A percentile compares a stretch with the other conserved stretches of the same genome.
phyloP scores from a whole-genome alignment of 768 basidiomycete genomes.

The Calvatia gigantea region DNA sequence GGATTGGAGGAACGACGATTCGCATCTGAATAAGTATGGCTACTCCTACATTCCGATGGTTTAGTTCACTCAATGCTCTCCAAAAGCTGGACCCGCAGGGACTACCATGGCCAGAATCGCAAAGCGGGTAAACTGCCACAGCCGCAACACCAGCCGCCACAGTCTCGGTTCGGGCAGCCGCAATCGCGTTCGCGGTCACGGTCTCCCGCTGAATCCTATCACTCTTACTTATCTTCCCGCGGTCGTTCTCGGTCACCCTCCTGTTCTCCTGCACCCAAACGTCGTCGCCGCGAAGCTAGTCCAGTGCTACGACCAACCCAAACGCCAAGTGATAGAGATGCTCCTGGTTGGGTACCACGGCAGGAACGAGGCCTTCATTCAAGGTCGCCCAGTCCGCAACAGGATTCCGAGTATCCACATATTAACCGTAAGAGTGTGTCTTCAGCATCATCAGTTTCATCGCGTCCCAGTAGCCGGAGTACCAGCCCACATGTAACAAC shows the following conservation, averaged over 20 bases:
- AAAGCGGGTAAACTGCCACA: conserved; percentile 32
- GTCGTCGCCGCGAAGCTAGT: conserved; percentile 49
- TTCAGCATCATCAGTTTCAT: conserved; percentile 42
- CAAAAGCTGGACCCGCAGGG: conserved; percentile 65
- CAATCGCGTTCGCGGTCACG: conserved; percentile 62
- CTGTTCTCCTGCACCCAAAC: conserved; percentile 54
- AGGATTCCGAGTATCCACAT: conserved; percentile 31
- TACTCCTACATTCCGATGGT: background rate
- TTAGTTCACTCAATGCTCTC: conserved; percentile 9
- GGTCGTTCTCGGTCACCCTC: conserved; percentile 64
- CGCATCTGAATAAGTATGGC: conserved; percentile 72
- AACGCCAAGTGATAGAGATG: conserved; percentile 45
- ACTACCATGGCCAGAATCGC: conserved; percentile 34
- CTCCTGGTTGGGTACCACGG: conserved; percentile 28
- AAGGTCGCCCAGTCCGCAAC: conserved; percentile 41
- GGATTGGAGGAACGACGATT: conserved; percentile 58
- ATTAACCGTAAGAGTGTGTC: conserved; percentile 48
- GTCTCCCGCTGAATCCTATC: conserved; percentile 63
- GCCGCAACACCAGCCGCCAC: conserved; percentile 34
- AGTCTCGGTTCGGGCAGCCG: conserved; percentile 42
- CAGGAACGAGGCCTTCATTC: conserved; percentile 24
- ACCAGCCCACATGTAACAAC: conserved; percentile 49
- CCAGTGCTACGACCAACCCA: conserved; percentile 40
- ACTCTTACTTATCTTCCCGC: conserved; percentile 59
- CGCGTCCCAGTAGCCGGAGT: conserved; percentile 56